A percentile compares a stretch with the other conserved stretches of the same genome.
These are phyloP conservation scores for Sporothrix schenckii DNA, from an alignment of 2,329 filamentous ascomycete genomes.

Conservation along the genomic window DNA sequence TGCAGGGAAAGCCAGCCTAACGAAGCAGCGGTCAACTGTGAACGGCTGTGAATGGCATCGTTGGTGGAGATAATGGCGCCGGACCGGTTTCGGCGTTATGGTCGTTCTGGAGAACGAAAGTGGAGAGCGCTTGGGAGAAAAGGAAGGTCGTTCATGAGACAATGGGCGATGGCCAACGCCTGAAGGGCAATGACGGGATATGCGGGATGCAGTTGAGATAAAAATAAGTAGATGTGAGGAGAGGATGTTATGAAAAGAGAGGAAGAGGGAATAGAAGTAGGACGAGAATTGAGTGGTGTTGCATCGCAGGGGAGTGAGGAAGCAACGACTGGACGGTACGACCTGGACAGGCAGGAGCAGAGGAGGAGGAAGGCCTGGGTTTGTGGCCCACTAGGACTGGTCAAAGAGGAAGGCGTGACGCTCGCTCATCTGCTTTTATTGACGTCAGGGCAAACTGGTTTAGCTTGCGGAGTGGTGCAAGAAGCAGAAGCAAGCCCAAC, in stretches of 20 bases:
- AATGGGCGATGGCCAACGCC: not conserved
- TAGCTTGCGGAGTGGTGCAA: not conserved
- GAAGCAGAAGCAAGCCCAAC: not conserved
- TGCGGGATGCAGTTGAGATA: not conserved
- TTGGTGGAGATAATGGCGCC: constrained; percentile 24
- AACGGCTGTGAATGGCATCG: not conserved
- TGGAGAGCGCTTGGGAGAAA: constrained; percentile 18
- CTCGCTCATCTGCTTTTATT: not conserved
- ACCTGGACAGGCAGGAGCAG: not conserved
- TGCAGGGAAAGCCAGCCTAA: constrained; percentile 26
- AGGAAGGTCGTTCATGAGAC: not conserved
- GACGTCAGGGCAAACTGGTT: constrained; percentile 21
- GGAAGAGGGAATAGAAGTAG: not conserved
- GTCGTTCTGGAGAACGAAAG: constrained; percentile 6
- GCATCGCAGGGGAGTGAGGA: not conserved
- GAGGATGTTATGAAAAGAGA: not conserved
- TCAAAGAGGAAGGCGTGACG: constrained; percentile 19
- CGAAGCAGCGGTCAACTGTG: constrained; percentile 26
- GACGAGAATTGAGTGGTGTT: not conserved
- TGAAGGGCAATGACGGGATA: not conserved
- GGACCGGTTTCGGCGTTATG: constrained; percentile 24
- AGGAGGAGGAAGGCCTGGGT: not conserved
- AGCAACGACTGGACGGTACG: constrained; percentile 3
- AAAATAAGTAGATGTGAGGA: not conserved
- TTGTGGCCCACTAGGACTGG: not conserved